Conservation (phyloP, 163 green algal species). For the Scenedesmus sp. region DNA sequence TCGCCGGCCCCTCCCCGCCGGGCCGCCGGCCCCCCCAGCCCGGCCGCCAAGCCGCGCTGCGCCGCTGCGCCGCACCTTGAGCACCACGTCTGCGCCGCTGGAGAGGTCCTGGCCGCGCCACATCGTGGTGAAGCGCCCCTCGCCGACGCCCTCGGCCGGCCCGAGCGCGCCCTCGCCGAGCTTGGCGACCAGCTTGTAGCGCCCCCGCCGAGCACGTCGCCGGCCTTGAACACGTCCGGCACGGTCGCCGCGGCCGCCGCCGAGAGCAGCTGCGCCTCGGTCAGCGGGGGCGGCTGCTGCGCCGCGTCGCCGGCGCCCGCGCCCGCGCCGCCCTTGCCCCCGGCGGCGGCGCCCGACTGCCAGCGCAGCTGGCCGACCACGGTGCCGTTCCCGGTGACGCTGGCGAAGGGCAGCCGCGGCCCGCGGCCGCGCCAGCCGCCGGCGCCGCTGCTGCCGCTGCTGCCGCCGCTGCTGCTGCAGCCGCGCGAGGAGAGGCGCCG, state of each 20-base stretch:
- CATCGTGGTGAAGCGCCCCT: slow-evolving; percentile 37
- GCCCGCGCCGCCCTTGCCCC: not conserved
- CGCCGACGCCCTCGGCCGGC: not conserved
- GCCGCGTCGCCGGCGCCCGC: too few relatives aligned
- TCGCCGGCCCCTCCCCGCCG: too few relatives aligned
- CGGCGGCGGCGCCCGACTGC: not conserved
- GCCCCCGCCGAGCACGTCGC: not conserved
- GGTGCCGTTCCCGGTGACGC: slow-evolving; percentile 1
- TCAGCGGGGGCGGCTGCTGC: too few relatives aligned
- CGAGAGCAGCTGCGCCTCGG: too few relatives aligned
- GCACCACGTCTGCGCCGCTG: not conserved
- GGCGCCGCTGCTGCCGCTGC: not conserved
- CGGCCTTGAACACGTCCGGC: slow-evolving; percentile 1
- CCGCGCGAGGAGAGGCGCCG: not conserved
- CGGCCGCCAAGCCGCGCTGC: too few relatives aligned
- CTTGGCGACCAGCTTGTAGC: slow-evolving; percentile 18
- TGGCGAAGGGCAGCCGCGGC: slow-evolving; percentile 1
- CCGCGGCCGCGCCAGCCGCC: not conserved
- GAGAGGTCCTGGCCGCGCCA: slow-evolving; percentile 22
- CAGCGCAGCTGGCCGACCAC: not conserved
- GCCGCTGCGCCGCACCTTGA: slow-evolving; percentile 37
- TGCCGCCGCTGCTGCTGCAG: not conserved
- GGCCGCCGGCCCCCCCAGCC: too few relatives aligned
- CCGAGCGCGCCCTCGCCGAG: not conserved
- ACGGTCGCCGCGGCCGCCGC: too few relatives aligned